Conservation (phyloP, 352 stramenopile genomes). For the Lagenidium giganteum region DNA sequence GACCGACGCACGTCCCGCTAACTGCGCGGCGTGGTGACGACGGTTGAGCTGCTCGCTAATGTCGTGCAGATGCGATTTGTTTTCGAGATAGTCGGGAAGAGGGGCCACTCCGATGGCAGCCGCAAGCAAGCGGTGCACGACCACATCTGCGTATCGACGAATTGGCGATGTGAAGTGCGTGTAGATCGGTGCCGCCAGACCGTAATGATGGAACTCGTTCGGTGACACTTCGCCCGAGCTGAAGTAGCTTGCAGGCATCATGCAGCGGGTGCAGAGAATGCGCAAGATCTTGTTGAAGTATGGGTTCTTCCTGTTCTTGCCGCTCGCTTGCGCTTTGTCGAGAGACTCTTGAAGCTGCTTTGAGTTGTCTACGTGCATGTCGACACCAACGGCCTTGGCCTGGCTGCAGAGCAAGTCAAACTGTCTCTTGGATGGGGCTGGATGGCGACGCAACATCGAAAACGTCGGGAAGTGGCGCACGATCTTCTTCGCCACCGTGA, state of each 20-base stretch:
- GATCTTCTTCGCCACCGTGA: conserved; percentile 96
- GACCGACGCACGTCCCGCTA: conserved; percentile 95
- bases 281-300: conserved; percentile 99
- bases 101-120: conserved; percentile 95
- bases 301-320: conserved; percentile 67
- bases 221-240: conserved; percentile 94
- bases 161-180: conserved; percentile 99
- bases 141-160: conserved; percentile 96
- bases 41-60: conserved; percentile 97
- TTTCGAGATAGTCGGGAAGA: conserved; percentile 93
- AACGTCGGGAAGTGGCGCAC: conserved; percentile 93
- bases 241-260: conserved; percentile 99
- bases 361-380: conserved; percentile 72
- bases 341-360: conserved; percentile 75
- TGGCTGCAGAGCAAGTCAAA: conserved; percentile 87
- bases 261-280: conserved; percentile 96
- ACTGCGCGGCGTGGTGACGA: conserved; percentile 93
- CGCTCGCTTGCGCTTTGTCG: conserved; percentile 65
- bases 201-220: conserved; percentile 98
- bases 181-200: conserved; percentile 97
- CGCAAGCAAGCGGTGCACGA: conserved; percentile 97
- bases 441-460: conserved; percentile 93
- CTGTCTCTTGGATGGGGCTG: conserved; percentile 91
- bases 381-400: conserved; percentile 76
- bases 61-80: conserved; percentile 92